phyloP scores from a whole-genome alignment of 2,329 filamentous ascomycete species.

The Raffaelea arxii region DNA sequence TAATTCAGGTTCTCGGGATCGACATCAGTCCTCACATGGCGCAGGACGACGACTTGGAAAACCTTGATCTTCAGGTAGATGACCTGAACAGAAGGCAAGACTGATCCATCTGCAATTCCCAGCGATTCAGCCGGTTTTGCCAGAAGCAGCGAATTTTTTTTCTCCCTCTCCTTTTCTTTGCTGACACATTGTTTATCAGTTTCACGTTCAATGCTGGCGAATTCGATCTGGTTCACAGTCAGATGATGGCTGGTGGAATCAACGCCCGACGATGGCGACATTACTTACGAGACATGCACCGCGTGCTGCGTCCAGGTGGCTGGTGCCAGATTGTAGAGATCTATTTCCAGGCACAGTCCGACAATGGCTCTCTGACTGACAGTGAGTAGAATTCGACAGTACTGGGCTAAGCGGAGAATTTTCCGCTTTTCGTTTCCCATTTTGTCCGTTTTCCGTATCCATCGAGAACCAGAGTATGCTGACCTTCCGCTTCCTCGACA shows the following conservation, averaged over 20 bases:
- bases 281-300: slow-evolving; percentile 68
- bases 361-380: slow-evolving; percentile 67
- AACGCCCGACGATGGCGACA: slow-evolving; percentile 60
- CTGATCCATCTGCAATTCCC: neutral
- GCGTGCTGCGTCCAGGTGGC: slow-evolving; percentile 62
- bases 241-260: slow-evolving; percentile 62
- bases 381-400: too few relatives aligned
- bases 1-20: slow-evolving; percentile 53
- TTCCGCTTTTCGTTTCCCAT: too few relatives aligned
- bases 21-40: slow-evolving; percentile 64
- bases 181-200: slow-evolving; percentile 20
- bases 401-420: too few relatives aligned
- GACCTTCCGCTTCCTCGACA: too few relatives aligned
- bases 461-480: too few relatives aligned
- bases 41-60: slow-evolving; percentile 50
- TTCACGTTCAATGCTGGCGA: slow-evolving; percentile 60
- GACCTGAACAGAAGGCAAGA: slow-evolving; percentile 56
- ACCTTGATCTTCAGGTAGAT: slow-evolving; percentile 63
- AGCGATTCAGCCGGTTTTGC: neutral
- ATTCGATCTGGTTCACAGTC: slow-evolving; percentile 80
- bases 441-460: too few relatives aligned
- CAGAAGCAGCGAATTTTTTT: too few relatives aligned
- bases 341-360: slow-evolving; percentile 76
- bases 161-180: too few relatives aligned
- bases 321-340: slow-evolving; percentile 88